Evolutionary conservation across 2,329 filamentous ascomycete species (phyloP).

Genomic region (Orbilia quercus): DNA sequence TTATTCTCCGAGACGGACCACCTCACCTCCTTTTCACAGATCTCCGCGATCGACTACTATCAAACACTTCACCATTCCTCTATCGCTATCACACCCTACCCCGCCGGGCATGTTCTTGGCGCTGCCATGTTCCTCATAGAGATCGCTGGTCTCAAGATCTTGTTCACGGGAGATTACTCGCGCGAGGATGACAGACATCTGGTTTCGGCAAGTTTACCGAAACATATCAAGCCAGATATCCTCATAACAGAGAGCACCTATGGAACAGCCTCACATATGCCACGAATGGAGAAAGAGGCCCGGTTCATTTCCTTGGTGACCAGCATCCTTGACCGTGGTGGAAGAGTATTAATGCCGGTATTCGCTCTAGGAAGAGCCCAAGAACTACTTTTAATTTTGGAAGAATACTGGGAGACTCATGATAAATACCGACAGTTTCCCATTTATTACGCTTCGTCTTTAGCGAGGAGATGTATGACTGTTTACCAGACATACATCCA

Average conservation of each 20-base stretch:
- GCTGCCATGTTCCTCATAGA: conserved; percentile 98
- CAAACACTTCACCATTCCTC: conserved; percentile 97
- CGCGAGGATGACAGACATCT: conserved; percentile 94
- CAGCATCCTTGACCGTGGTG: conserved; percentile 86
- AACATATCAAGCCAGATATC: conserved; percentile 88
- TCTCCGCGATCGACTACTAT: conserved; percentile 98
- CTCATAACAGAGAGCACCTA: conserved; percentile 98
- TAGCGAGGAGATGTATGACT: conserved; percentile 96
- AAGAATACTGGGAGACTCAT: conserved; percentile 96
- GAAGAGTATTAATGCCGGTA: conserved; percentile 91
- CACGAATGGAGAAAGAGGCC: conserved; percentile 88
- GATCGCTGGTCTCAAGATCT: conserved; percentile 93
- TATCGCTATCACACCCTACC: conserved; percentile 95
- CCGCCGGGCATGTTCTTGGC: conserved; percentile 95
- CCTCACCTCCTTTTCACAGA: conserved; percentile 88
- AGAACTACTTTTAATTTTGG: conserved; percentile 90
- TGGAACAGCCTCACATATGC: conserved; percentile 92
- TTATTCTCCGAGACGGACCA: conserved; percentile 97
- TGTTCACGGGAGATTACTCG: conserved; percentile 98
- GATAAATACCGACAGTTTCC: conserved; percentile 87
- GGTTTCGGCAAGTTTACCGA: conserved; percentile 88
- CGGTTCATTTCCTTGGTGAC: conserved; percentile 97
- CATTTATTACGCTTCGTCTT: conserved; percentile 96
- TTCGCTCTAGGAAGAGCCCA: conserved; percentile 95
- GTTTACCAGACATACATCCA: conserved; percentile 98